Conservation (phyloP, 306 rosid species). For the Corylus heterophylla region DNA sequence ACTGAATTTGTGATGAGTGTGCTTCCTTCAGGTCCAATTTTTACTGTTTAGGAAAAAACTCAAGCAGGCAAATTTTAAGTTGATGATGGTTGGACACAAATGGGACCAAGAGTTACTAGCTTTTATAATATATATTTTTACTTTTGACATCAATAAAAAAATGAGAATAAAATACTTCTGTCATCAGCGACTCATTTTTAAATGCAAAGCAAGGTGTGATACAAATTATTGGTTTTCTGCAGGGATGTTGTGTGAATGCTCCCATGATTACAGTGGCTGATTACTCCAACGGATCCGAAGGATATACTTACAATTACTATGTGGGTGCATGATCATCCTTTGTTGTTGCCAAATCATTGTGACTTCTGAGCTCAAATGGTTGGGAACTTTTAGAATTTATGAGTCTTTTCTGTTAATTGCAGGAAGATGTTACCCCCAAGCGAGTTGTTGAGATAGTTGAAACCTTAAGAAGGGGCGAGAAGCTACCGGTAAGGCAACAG, state of each 20-base stretch:
- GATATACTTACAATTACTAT: slow-evolving; percentile 85
- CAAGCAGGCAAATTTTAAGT: not conserved
- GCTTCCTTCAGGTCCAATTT: not conserved
- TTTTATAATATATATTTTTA: not conserved
- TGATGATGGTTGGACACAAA: not conserved
- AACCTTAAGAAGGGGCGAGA: slow-evolving; percentile 77
- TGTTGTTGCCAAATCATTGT: slow-evolving; percentile 1
- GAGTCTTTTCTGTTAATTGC: slow-evolving; percentile 31
- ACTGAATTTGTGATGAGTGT: not conserved
- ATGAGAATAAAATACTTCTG: not conserved
- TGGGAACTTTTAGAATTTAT: slow-evolving; percentile 7
- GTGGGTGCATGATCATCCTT: slow-evolving; percentile 43
- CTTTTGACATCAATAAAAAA: not conserved
- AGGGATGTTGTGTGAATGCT: slow-evolving; percentile 98
- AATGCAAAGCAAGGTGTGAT: not conserved
- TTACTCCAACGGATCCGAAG: slow-evolving; percentile 92
- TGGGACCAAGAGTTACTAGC: no score
- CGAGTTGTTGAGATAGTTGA: slow-evolving; percentile 84
- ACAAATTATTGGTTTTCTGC: slow-evolving; percentile 36
- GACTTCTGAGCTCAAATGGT: not conserved
- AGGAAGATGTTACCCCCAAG: slow-evolving; percentile 96
- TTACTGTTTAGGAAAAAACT: not conserved
- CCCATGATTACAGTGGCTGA: slow-evolving; percentile 99
- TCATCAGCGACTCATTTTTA: not conserved
- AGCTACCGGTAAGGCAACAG: slow-evolving; percentile 76